Percentiles rank a stretch among this genome's conserved stretches.
phyloP scores from a whole-genome alignment of 306 rosid genomes.

The Pterocarpus macrocarpus region DNA sequence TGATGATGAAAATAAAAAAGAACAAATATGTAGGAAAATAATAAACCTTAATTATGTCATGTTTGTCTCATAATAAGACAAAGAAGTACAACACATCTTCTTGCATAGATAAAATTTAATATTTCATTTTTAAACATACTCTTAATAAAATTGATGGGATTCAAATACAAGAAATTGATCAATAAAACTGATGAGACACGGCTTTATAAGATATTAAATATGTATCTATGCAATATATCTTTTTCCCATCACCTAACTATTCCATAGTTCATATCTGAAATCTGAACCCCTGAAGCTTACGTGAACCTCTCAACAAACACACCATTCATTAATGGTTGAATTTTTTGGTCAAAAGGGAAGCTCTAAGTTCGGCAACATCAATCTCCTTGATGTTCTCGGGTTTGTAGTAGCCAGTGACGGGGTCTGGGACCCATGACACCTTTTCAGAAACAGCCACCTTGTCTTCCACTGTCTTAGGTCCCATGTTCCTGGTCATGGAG shows the following conservation, averaged over 20 bases:
- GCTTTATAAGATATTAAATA: no score
- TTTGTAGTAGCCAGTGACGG: conserved; percentile 80
- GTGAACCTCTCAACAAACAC: background rate
- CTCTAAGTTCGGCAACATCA: conserved; percentile 80
- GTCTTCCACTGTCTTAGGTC: conserved; percentile 64
- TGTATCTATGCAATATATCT: background rate
- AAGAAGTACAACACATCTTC: background rate
- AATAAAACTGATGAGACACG: no score
- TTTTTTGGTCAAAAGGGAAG: conserved; percentile 61
- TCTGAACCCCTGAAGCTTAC: background rate
- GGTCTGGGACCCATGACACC: conserved; percentile 92
- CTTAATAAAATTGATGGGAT: no score
- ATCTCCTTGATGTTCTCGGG: conserved; percentile 75
- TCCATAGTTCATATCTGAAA: background rate
- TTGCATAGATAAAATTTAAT: background rate
- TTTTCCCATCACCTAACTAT: background rate
- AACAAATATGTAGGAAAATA: background rate
- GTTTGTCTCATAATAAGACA: background rate
- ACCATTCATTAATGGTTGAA: background rate
- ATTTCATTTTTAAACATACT: no score
- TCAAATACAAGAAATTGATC: no score
- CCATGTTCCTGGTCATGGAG: conserved; percentile 45
- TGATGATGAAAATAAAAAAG: background rate
- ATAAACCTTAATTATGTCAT: background rate
- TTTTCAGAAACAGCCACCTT: conserved; percentile 48